Conservation (phyloP, 1,139 yeast genomes). For the Suhomyces yuchorum region DNA sequence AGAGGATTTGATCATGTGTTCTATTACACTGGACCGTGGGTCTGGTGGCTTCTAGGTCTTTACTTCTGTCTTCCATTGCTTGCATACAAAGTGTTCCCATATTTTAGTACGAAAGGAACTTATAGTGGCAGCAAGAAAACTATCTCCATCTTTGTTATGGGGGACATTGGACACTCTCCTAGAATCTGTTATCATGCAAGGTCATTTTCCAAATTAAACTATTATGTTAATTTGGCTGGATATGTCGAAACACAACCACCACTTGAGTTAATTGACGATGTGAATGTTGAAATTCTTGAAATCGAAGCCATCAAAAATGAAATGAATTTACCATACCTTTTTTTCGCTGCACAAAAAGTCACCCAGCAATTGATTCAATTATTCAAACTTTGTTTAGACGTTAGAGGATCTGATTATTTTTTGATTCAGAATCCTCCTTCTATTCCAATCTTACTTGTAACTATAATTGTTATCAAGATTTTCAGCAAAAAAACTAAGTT, state of each 20-base stretch:
- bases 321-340: conserved; percentile 50
- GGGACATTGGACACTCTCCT: conserved; percentile 95
- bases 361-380: conserved; percentile 54
- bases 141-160: conserved; percentile 79
- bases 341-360: conserved; percentile 65
- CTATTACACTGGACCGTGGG: conserved; percentile 39
- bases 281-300: conserved; percentile 53
- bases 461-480: conserved; percentile 54
- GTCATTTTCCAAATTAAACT: conserved; percentile 70
- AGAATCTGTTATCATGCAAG: conserved; percentile 90
- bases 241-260: conserved; percentile 67
- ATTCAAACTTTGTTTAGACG: conserved; percentile 46
- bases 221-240: conserved; percentile 83
- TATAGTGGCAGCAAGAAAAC: conserved; percentile 41
- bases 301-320: conserved; percentile 51
- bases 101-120: conserved; percentile 22
- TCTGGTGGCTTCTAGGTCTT: conserved; percentile 38
- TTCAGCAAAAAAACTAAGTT: conserved; percentile 62
- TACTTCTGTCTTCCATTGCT: conserved; percentile 39
- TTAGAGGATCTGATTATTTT: conserved; percentile 69
- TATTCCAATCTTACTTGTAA: conserved; percentile 73
- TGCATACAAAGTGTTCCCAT: conserved; percentile 41
- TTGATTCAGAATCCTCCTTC: conserved; percentile 93
- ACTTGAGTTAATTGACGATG: conserved; percentile 49
- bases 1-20: conserved; percentile 33